Evolutionary conservation across 2,329 filamentous ascomycete genomes (phyloP).

Genomic region (Epichloe uncinata): DNA sequence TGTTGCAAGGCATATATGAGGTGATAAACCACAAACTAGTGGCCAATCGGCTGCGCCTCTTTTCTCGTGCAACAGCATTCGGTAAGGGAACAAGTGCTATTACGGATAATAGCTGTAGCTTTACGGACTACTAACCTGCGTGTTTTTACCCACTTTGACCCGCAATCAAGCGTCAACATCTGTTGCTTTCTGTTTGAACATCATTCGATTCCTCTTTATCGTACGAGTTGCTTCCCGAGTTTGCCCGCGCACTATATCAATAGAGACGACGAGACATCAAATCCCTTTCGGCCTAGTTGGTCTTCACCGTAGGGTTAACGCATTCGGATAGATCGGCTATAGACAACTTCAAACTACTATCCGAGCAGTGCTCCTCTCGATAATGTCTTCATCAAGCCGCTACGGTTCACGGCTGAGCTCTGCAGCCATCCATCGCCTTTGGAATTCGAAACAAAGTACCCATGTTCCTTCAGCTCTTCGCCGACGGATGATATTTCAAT

Average conservation of each 20-base stretch:
- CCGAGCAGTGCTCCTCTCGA: neutral
- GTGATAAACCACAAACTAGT: too few species aligned
- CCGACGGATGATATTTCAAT: neutral
- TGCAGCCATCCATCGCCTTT: neutral
- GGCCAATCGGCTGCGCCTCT: too few species aligned
- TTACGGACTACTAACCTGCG: too few species aligned
- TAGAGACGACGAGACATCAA: neutral
- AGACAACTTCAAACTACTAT: too few species aligned
- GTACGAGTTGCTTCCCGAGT: neutral
- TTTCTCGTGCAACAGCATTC: too few species aligned
- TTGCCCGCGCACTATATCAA: neutral
- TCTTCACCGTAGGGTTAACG: too few species aligned
- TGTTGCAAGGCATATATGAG: too few species aligned
- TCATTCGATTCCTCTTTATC: neutral
- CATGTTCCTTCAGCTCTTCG: neutral
- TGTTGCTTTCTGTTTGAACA: neutral
- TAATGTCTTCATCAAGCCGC: constrained; percentile 2
- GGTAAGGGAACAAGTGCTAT: too few species aligned
- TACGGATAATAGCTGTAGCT: too few species aligned
- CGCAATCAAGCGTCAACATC: too few species aligned
- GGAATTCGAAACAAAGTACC: neutral
- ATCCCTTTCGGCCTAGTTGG: neutral
- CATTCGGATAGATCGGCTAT: too few species aligned
- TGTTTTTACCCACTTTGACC: too few species aligned
- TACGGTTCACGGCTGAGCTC: neutral